Conservation (phyloP, 495 filamentous ascomycete species). For the Hypoxylon perforatum region DNA sequence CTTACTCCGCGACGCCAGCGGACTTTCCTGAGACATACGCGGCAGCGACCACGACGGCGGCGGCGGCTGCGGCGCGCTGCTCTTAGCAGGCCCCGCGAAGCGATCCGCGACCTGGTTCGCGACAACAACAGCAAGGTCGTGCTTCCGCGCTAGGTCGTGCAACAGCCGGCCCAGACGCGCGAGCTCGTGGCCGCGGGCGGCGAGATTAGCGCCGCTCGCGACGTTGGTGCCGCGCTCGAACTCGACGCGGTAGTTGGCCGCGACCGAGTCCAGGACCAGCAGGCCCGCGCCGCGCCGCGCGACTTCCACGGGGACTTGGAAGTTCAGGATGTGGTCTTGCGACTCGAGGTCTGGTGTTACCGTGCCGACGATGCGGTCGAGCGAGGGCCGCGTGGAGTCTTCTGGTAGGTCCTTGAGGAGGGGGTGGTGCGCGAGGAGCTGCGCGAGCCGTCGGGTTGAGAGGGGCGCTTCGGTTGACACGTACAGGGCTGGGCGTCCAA, state of each 20-base stretch:
- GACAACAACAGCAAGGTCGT: conserved; percentile 86
- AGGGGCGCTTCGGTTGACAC: conserved; percentile 94
- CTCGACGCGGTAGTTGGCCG: conserved; percentile 94
- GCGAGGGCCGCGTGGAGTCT: conserved; percentile 65
- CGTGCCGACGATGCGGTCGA: conserved; percentile 79
- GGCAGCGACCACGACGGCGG: conserved; percentile 28
- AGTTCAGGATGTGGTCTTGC: conserved; percentile 93
- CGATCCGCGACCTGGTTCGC: conserved; percentile 97
- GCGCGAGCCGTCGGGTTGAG: conserved; percentile 79
- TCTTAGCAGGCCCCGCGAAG: conserved; percentile 61
- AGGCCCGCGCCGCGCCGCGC: conserved; percentile 78
- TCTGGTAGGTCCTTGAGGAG: conserved; percentile 61
- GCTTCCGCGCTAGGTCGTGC: conserved; percentile 74
- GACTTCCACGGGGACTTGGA: conserved; percentile 89
- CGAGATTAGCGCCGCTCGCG: conserved; percentile 61
- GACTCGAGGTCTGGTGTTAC: conserved; percentile 91
- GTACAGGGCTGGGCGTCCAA: conserved; percentile 79
- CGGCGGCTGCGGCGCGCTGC: conserved; percentile 4
- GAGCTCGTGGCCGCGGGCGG: conserved; percentile 73
- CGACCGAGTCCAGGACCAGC: conserved; percentile 87
- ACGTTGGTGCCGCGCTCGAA: conserved; percentile 64
- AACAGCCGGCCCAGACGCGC: conserved; percentile 79
- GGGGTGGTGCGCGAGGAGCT: conserved; percentile 78
- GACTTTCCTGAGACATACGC: conserved; percentile 49
- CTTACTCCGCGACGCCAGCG: conserved; percentile 50